A percentile compares a stretch with the other conserved stretches of the same genome.
Conservation (phyloP, 495 filamentous ascomycete species). For the Haplographium delicatum region DNA sequence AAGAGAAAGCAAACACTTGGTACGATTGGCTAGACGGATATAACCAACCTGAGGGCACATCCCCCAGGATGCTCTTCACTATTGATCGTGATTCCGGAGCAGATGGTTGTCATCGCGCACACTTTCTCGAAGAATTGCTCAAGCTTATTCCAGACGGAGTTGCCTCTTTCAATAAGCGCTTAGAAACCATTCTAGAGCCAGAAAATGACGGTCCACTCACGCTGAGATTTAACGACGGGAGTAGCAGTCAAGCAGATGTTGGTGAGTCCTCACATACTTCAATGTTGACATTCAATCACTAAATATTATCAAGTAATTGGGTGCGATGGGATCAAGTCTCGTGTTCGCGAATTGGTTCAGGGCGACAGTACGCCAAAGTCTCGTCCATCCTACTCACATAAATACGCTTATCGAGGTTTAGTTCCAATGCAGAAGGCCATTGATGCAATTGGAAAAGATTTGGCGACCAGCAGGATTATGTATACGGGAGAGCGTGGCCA, state of each 20-base stretch:
- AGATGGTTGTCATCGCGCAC: conserved; percentile 11
- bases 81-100: not conserved
- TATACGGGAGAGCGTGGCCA: too few species aligned
- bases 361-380: conserved; percentile 26
- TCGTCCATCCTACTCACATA: too few species aligned
- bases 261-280: too few species aligned
- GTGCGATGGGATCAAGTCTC: conserved; percentile 53
- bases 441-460: too few species aligned
- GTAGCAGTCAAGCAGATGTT: conserved; percentile 41
- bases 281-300: too few species aligned
- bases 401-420: too few species aligned
- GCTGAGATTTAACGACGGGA: conserved; percentile 28
- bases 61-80: not conserved
- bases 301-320: too few species aligned
- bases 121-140: conserved; percentile 22
- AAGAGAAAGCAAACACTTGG: not conserved
- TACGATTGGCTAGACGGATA: not conserved
- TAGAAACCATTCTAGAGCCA: conserved; percentile 11
- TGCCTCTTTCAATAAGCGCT: conserved; percentile 19
- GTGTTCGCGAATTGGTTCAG: conserved; percentile 30
- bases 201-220: conserved; percentile 33
- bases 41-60: conserved; percentile 13
- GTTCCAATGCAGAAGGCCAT: too few species aligned
- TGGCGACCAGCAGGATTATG: too few species aligned
- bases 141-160: conserved; percentile 9